phyloP scores from a whole-genome alignment of 108 stramenopile species.

The Pseudonitzschia pungens region DNA sequence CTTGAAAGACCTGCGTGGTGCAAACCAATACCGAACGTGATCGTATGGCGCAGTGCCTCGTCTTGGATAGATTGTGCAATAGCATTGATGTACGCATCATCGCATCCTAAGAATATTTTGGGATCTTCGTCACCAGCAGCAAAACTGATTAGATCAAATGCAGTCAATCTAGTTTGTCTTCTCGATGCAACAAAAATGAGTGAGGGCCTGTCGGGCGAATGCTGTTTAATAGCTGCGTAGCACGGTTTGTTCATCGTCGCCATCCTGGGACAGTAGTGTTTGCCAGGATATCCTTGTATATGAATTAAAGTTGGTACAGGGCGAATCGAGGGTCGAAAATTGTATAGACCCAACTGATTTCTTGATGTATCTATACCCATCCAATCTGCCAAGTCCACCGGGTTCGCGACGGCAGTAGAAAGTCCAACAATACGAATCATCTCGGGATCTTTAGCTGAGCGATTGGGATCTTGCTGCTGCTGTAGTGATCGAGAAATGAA shows the following conservation, averaged over 20 bases:
- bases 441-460: constrained; percentile 34
- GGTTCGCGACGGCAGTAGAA: constrained; percentile 96
- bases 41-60: constrained; percentile 89
- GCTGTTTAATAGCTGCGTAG: constrained; percentile 94
- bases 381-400: constrained; percentile 96
- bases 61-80: constrained; percentile 74
- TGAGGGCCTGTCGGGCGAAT: constrained; percentile 89
- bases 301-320: constrained; percentile 95
- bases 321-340: constrained; percentile 94
- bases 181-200: constrained; percentile 94
- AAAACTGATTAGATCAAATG: constrained; percentile 88
- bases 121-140: constrained; percentile 84
- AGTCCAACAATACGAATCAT: constrained; percentile 91
- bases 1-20: constrained; percentile 93
- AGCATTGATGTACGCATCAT: constrained; percentile 72
- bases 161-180: constrained; percentile 96
- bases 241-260: constrained; percentile 99
- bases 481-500: constrained; percentile 80
- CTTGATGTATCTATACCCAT: constrained; percentile 85
- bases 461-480: constrained; percentile 19
- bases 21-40: constrained; percentile 96
- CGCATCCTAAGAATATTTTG: constrained; percentile 71
- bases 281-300: constrained; percentile 95
- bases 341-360: constrained; percentile 77
- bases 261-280: constrained; percentile 95